Base-by-base conservation (phyloP, 208 protist species). In the Leishmania martiniquensis region DNA sequence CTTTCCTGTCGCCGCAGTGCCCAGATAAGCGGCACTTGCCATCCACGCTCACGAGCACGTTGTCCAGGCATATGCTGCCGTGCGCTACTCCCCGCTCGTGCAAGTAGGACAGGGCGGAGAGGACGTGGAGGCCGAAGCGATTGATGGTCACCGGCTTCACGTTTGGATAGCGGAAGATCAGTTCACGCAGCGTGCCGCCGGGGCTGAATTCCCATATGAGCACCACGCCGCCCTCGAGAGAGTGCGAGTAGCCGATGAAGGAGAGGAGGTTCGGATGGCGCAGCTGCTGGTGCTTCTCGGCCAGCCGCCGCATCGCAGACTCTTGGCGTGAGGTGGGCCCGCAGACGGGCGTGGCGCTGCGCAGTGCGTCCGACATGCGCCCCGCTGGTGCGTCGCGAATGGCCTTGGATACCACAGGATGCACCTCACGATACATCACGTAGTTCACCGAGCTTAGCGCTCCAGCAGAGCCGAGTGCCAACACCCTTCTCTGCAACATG, bases 11-110 rank as follows among this genome's bases (percentile, higher is more conserved):
- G 13, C 70, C 76, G 3, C 77, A 91, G 74, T 93, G 88, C 34
- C 93, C 89, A 0, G 63, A 78, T 32, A 95, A 78, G 77, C 93
- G 93, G 80, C 90, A 93, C 32, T 79, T 71, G 10, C 93, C 90
- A 59, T 91, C 86, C 20, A 77, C 80, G 10, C 84, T 84, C 0
- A 94, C 79, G 4, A 95, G 80, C 3, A 94, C 75, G 76, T 93
- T 94, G 59, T 89, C 78, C 10, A 91, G 91, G 25, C 86, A 85
- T 34, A 97, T 49, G 47, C 79, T 74, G 22, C 93, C 91, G 80
- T 97, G 93, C 17, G 86, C 80, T 45, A 94, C 76, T 20, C 85
- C 84, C 55, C 78, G 44, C 0, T 39, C 47, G 77, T 95, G 93
- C 7, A 97, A 60, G 77, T 91, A 93, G 34, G 63, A 79, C 0